Conservation (phyloP, 2,329 filamentous ascomycete genomes). For the Beauveria rudraprayagi region DNA sequence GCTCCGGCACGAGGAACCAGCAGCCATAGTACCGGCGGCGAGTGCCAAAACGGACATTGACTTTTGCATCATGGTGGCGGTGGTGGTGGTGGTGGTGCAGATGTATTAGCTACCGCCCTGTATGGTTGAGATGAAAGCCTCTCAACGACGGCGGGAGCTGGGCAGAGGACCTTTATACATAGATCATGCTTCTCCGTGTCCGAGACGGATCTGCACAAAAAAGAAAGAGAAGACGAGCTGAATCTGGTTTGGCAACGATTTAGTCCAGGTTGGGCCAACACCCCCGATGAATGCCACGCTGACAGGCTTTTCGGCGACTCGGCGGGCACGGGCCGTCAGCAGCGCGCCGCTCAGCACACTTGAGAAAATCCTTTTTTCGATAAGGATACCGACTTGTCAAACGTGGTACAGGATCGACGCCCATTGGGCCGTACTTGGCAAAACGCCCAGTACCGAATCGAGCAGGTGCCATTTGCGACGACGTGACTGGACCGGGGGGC, state of each 20-base stretch:
- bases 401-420: slow-evolving; percentile 8
- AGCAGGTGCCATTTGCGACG: slow-evolving; percentile 4
- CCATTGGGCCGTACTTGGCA: not conserved
- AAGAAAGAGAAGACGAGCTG: no score
- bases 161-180: no score
- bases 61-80: slow-evolving; percentile 5
- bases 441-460: not conserved
- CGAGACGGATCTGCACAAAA: no score
- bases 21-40: slow-evolving; percentile 15
- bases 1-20: slow-evolving; percentile 18
- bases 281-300: no score
- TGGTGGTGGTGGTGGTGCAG: not conserved
- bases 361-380: not conserved
- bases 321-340: slow-evolving; percentile 5
- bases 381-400: slow-evolving; percentile 7
- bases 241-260: no score
- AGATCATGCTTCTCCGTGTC: no score
- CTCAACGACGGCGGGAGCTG: no score
- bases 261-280: no score
- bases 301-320: not conserved
- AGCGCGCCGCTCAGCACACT: not conserved
- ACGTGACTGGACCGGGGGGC: not conserved
- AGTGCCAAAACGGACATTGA: slow-evolving; percentile 12
- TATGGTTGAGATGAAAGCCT: not conserved
- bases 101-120: not conserved